Percentiles rank a stretch among this genome's conserved stretches.
Conservation (phyloP, 768 basidiomycete genomes). For the Russula sp. region DNA sequence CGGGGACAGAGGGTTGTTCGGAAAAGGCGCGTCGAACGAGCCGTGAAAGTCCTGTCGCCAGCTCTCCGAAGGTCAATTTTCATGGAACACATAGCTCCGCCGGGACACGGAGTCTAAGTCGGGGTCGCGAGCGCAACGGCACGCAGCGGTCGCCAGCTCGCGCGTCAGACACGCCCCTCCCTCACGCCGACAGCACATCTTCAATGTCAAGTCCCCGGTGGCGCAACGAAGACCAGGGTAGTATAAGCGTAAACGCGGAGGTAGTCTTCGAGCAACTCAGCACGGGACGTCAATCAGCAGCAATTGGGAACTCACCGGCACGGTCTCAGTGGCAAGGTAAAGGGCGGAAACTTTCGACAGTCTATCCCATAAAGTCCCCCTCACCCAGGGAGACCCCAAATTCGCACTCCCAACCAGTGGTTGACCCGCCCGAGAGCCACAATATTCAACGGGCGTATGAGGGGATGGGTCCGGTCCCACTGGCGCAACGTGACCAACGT, state of each 20-base stretch:
- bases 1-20: background rate
- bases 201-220: slow-evolving; percentile 22
- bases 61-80: background rate
- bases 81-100: background rate
- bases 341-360: background rate
- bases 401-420: background rate
- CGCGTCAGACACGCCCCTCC: slow-evolving; percentile 12
- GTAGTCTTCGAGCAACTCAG: slow-evolving; percentile 21
- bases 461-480: background rate
- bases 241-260: slow-evolving; percentile 15
- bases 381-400: background rate
- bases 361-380: background rate
- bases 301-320: background rate
- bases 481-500: slow-evolving; percentile 3
- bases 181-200: slow-evolving; percentile 14
- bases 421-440: background rate
- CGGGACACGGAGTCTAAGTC: slow-evolving; percentile 7
- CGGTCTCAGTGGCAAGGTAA: slow-evolving; percentile 3
- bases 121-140: slow-evolving; percentile 26
- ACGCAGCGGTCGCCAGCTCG: slow-evolving; percentile 30
- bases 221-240: slow-evolving; percentile 7
- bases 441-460: background rate
- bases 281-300: background rate
- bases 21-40: background rate
- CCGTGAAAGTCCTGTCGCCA: background rate